Evolutionary conservation across 129 eudicot genomes (phyloP), one percentile per base, ranked within the genome.

Genomic region (Flaveria brownii): DNA sequence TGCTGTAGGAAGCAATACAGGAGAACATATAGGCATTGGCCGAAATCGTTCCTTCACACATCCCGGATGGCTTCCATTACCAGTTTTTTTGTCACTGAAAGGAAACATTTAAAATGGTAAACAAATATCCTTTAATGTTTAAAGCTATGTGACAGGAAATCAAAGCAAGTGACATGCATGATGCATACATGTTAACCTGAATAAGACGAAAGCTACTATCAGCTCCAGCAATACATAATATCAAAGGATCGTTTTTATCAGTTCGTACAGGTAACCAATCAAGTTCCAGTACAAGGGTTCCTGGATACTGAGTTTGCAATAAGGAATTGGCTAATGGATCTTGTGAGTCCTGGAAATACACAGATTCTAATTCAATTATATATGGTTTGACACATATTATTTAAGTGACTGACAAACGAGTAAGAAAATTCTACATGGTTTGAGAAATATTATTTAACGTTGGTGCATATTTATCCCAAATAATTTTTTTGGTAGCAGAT

Each of bases 151-250:
- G 55, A 52, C 45, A 36, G 28, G 12, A 18, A 75, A 78, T 15
- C 47, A 59, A 59, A 56, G 42, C 54, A 71, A 68, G 71, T 45
- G 68, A 68, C 52, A 70, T 59, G 52, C 54, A 36, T 7, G 80
- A 33, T 71, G 82, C 99, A 75, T 94, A 94, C 99, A 86, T 79
- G 82, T 84, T 81, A 68, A 94, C 86, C 86, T 91, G 96, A 91
- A 91, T 84, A 79, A 91, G 97, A 13, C 99, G 93, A 83, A 91
- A 94, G 82, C 96, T 91, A 78, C 99, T 89, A 75, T 94, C 99
- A 79, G 97, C 99, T 88, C 99, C 99, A 84, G 97, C 99, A 30
- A 94, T 87, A 85, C 99, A 94, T 74, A 94, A 77, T 71, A 94
- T 96, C 76, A 94, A 77, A 18, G 97, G 99, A 82, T 94, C 99